phyloP scores from a whole-genome alignment of 2,329 filamentous ascomycete species.

The Macroventuria anomochaeta region DNA sequence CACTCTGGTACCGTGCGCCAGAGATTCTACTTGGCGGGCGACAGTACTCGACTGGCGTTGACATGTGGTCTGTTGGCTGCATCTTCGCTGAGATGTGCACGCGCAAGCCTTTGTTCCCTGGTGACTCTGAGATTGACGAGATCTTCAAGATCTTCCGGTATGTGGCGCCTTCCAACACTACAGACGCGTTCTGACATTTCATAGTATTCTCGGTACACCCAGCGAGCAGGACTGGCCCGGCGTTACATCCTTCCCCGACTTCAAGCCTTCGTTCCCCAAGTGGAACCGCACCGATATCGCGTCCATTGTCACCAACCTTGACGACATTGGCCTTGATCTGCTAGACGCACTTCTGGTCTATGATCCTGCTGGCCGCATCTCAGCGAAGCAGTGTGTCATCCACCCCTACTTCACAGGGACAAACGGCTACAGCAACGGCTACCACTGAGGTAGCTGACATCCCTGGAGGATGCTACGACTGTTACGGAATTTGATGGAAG shows the following conservation, averaged over 20 bases:
- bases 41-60: constrained; percentile 91
- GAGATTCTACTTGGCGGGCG: constrained; percentile 90
- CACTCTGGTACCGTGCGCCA: constrained; percentile 89
- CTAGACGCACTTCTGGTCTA: constrained; percentile 78
- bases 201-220: constrained; percentile 75
- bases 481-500: constrained; percentile 36
- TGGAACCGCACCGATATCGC: constrained; percentile 76
- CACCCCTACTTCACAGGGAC: constrained; percentile 79
- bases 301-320: constrained; percentile 73
- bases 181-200: constrained; percentile 13
- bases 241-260: constrained; percentile 93
- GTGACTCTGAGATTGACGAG: constrained; percentile 91
- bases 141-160: constrained; percentile 95
- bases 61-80: constrained; percentile 95
- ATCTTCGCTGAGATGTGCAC: constrained; percentile 98
- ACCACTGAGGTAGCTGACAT: constrained; percentile 31
- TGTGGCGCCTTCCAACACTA: constrained; percentile 27
- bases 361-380: constrained; percentile 85
- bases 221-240: constrained; percentile 84
- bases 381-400: constrained; percentile 83
- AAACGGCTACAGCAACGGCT: constrained; percentile 54
- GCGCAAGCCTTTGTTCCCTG: constrained; percentile 88
- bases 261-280: constrained; percentile 90
- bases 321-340: constrained; percentile 73
- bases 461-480: constrained; percentile 38